These are phyloP conservation scores for Triangularia verruculosa DNA, from an alignment of 2,329 filamentous ascomycete species.

Conservation along the genomic window DNA sequence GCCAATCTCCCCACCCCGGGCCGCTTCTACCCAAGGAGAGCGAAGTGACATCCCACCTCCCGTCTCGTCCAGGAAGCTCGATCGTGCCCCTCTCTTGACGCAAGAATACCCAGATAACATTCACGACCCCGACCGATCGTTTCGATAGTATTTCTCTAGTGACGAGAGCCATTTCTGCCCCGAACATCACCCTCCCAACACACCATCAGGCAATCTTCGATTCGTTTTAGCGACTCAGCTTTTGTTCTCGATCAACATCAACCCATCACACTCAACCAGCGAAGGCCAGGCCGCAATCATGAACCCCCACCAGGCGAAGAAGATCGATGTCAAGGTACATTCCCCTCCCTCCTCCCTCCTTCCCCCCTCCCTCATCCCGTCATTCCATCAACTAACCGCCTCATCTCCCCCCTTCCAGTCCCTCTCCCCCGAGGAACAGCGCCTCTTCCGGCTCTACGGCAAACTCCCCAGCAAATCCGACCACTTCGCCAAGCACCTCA, in stretches of 20 bases:
- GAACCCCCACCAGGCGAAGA: constrained; percentile 98
- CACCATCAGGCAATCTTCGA: neutral
- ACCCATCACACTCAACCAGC: neutral
- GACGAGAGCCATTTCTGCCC: neutral
- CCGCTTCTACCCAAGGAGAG: neutral
- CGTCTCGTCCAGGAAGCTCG: constrained; percentile 4
- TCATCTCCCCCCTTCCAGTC: constrained; percentile 58
- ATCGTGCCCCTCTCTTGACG: constrained; percentile 7
- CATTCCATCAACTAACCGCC: too few species aligned
- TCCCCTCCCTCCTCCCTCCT: too few species aligned
- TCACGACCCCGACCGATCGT: neutral
- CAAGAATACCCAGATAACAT: neutral
- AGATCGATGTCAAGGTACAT: constrained; percentile 91
- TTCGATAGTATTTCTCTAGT: neutral
- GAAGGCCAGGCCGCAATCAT: constrained; percentile 46
- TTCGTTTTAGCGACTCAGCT: neutral
- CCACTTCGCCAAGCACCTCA: constrained; percentile 95
- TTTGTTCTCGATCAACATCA: neutral
- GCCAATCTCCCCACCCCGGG: neutral
- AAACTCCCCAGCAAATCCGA: constrained; percentile 97
- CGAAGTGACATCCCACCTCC: constrained; percentile 9
- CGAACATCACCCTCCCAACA: neutral
- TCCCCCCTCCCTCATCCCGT: too few species aligned
- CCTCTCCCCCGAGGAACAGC: constrained; percentile 90
- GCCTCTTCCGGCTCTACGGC: constrained; percentile 93